These are phyloP conservation scores for Ceratocystis variospora DNA, from an alignment of 2,329 filamentous ascomycete species.

Conservation along the genomic window DNA sequence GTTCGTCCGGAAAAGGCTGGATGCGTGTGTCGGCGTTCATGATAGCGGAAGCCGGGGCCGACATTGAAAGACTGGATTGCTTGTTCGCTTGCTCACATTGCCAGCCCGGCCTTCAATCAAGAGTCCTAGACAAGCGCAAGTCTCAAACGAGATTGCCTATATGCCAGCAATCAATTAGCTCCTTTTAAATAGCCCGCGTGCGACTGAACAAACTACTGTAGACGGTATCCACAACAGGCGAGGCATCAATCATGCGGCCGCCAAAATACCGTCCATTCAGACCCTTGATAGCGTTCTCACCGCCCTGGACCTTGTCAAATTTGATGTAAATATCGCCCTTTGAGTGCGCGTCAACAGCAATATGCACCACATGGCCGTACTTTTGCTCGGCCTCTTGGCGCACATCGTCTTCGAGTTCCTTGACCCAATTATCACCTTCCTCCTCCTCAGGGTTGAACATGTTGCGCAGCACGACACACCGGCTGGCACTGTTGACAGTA, in stretches of 20 bases:
- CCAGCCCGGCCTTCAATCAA: neutral
- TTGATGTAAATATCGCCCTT: slow-evolving; percentile 97
- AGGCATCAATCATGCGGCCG: slow-evolving; percentile 80
- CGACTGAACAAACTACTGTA: slow-evolving; percentile 94
- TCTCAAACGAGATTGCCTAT: neutral
- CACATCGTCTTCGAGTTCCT: slow-evolving; percentile 88
- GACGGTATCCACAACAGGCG: slow-evolving; percentile 93
- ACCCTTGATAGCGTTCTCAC: slow-evolving; percentile 94
- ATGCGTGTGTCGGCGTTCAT: neutral
- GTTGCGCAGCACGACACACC: slow-evolving; percentile 87
- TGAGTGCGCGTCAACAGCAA: slow-evolving; percentile 83
- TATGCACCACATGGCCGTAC: slow-evolving; percentile 96
- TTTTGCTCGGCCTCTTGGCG: slow-evolving; percentile 83
- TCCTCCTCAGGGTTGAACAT: slow-evolving; percentile 92
- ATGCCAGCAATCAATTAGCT: slow-evolving; percentile 19
- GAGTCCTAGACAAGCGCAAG: slow-evolving; percentile 14
- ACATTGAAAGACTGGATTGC: neutral
- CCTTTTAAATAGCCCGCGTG: slow-evolving; percentile 60
- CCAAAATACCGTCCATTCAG: slow-evolving; percentile 95
- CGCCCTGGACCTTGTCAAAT: slow-evolving; percentile 88
- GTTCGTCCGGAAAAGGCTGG: neutral
- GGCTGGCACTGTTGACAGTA: slow-evolving; percentile 81
- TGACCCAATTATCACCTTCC: slow-evolving; percentile 75
- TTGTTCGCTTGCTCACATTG: neutral
- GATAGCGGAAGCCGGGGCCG: neutral